Conservation (phyloP, 2,329 filamentous ascomycete species). For the Elsinoe necatrix region DNA sequence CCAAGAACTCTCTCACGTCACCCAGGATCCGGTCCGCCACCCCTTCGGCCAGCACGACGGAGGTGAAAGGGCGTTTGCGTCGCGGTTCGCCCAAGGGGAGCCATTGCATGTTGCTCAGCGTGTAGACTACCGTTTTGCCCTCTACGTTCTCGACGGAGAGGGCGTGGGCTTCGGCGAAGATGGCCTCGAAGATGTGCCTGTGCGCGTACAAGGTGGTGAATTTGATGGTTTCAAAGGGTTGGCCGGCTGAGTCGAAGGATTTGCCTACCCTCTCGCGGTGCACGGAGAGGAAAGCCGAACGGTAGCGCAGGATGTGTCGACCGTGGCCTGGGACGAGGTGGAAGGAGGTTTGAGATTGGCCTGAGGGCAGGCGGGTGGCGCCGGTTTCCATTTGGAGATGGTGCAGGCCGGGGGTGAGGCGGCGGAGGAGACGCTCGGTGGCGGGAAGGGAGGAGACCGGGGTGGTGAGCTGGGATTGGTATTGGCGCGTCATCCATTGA, state of each 20-base stretch:
- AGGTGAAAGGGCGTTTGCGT: constrained; percentile 76
- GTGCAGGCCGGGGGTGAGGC: constrained; percentile 52
- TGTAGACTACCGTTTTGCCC: constrained; percentile 89
- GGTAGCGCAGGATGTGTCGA: constrained; percentile 77
- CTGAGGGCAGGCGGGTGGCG: constrained; percentile 53
- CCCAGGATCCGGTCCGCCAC: constrained; percentile 71
- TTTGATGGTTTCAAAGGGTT: constrained; percentile 89
- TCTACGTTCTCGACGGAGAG: constrained; percentile 73
- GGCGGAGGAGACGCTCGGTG: constrained; percentile 47
- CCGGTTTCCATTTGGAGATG: constrained; percentile 58
- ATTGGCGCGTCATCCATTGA: constrained; percentile 73
- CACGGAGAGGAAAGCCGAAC: constrained; percentile 78
- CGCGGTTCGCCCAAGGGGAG: constrained; percentile 72
- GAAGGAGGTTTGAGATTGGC: constrained; percentile 69
- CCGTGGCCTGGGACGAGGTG: constrained; percentile 86
- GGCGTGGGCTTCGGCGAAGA: constrained; percentile 79
- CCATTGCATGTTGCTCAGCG: constrained; percentile 78
- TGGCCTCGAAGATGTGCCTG: constrained; percentile 77
- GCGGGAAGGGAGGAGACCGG: constrained; percentile 28
- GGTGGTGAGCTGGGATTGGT: constrained; percentile 35
- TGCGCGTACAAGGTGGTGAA: constrained; percentile 86
- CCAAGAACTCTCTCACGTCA: constrained; percentile 76
- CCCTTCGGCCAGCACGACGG: constrained; percentile 76
- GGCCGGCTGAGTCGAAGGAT: constrained; percentile 69
- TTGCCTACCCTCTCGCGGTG: constrained; percentile 75